A percentile compares a stretch with the other conserved stretches of the same genome.
phyloP scores from a whole-genome alignment of 306 rosid species.

The Cucumis sativus region Cucumber_9930_V3 NC_026655.2:23102501-23103000 shows the following conservation, averaged over 20 bases:
- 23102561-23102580: neutral
- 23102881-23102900: neutral
- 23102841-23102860: neutral
- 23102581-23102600: neutral
- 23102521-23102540: neutral
- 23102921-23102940: too few species aligned
- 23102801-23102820: neutral
- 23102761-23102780: conserved; percentile 37
- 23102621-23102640: neutral
- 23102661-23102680: neutral
- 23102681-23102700: neutral
- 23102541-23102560: conserved; percentile 10
- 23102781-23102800: conserved; percentile 21
- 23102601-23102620: neutral
- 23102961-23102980: too few species aligned
- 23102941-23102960: too few species aligned
- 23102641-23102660: neutral
- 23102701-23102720: neutral
- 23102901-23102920: neutral
- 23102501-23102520: neutral
- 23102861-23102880: neutral
- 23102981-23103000: too few species aligned
- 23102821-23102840: neutral
- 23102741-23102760: conserved; percentile 21
- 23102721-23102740: neutral